phyloP scores from a whole-genome alignment of 352 stramenopile genomes.

The Phytophthora nicotianae region DNA sequence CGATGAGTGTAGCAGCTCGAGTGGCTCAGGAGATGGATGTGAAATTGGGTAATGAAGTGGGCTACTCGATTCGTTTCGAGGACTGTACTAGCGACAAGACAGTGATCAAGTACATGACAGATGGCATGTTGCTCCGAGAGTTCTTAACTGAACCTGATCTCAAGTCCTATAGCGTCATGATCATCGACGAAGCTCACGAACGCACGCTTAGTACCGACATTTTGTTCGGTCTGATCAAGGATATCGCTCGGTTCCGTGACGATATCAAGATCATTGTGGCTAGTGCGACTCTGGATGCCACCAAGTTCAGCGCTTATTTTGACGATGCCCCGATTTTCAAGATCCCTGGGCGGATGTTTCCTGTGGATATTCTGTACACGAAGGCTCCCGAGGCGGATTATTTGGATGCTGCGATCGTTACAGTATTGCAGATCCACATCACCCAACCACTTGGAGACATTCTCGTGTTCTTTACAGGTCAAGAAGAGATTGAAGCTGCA shows the following conservation, averaged over 20 bases:
- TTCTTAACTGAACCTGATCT: slow-evolving; percentile 98
- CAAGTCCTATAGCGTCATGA: slow-evolving; percentile 97
- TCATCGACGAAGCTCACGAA: slow-evolving; percentile 99
- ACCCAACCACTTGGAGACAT: slow-evolving; percentile 98
- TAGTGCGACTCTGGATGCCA: slow-evolving; percentile 96
- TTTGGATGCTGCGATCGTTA: slow-evolving; percentile 98
- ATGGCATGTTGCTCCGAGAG: slow-evolving; percentile 99
- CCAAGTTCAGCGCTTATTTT: slow-evolving; percentile 99
- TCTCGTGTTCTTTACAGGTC: slow-evolving; percentile 99
- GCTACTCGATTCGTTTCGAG: slow-evolving; percentile 99
- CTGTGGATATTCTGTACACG: slow-evolving; percentile 98
- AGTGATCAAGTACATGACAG: slow-evolving; percentile 99
- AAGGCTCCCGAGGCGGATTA: slow-evolving; percentile 99
- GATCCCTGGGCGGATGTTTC: slow-evolving; percentile 97
- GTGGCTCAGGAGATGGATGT: slow-evolving; percentile 99
- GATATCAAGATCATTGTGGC: slow-evolving; percentile 99
- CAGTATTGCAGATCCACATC: slow-evolving; percentile 99
- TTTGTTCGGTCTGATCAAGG: slow-evolving; percentile 99
- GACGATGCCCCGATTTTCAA: slow-evolving; percentile 99
- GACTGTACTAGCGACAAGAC: slow-evolving; percentile 99
- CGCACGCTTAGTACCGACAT: slow-evolving; percentile 98
- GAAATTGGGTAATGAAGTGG: slow-evolving; percentile 97
- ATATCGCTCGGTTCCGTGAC: slow-evolving; percentile 95
- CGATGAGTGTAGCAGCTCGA: slow-evolving; percentile 99
- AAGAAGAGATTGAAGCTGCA: slow-evolving; percentile 99